Percentiles rank a stretch among this genome's conserved stretches.
These are phyloP conservation scores for Heterobasidion occidentale DNA, from an alignment of 1,284 basidiomycete species.

Conservation along the genomic window DNA sequence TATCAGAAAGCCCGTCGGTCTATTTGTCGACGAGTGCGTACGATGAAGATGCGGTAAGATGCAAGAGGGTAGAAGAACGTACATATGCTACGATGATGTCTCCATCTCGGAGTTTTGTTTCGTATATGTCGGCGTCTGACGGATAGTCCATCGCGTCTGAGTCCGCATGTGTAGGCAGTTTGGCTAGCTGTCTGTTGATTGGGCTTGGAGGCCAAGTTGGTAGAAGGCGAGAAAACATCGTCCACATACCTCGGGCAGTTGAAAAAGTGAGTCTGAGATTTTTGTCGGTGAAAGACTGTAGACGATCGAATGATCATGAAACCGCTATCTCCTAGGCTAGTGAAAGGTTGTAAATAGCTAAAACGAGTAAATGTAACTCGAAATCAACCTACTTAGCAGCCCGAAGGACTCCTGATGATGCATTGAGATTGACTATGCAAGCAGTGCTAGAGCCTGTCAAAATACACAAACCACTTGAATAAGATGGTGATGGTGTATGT, in stretches of 20 bases:
- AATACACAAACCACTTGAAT: background rate
- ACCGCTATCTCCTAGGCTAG: constrained; percentile 80
- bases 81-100: constrained; percentile 71
- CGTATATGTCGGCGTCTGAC: constrained; percentile 54
- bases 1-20: constrained; percentile 86
- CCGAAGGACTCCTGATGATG: constrained; percentile 64
- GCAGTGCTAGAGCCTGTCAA: constrained; percentile 78
- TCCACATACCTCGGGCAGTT: constrained; percentile 65
- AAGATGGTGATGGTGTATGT: background rate
- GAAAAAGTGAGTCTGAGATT: constrained; percentile 72
- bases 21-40: constrained; percentile 21
- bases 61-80: constrained; percentile 16
- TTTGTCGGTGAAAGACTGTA: constrained; percentile 54
- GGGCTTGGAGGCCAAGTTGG: background rate
- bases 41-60: background rate
- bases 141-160: constrained; percentile 55
- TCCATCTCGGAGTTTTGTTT: constrained; percentile 61
- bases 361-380: background rate
- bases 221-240: background rate
- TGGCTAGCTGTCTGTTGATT: constrained; percentile 54
- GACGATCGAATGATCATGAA: constrained; percentile 73
- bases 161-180: constrained; percentile 43
- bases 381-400: constrained; percentile 66
- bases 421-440: constrained; percentile 72
- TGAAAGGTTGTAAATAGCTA: constrained; percentile 2